phyloP scores from a whole-genome alignment of 1,284 basidiomycete species.

The Naganishia sp. region DNA sequence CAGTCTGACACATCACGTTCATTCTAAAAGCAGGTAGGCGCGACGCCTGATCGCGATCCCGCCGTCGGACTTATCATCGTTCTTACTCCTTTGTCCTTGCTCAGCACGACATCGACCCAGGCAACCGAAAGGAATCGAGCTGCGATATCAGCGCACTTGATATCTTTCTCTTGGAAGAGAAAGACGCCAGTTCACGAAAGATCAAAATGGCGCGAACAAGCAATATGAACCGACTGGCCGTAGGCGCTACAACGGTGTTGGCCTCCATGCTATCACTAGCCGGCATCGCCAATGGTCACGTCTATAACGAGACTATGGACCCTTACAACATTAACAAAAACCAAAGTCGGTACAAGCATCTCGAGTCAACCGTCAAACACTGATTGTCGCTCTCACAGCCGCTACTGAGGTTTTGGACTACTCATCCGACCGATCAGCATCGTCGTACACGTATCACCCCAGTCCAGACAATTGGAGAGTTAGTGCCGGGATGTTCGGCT shows the following conservation, averaged over 20 bases:
- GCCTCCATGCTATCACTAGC: constrained; percentile 18
- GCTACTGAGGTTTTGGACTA: constrained; percentile 68
- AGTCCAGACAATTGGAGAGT: constrained; percentile 84
- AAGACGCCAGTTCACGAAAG: constrained; percentile 1
- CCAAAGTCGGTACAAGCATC: constrained; percentile 53
- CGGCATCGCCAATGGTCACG: constrained; percentile 21
- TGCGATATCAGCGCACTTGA: background rate
- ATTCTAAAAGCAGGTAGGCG: constrained; percentile 1
- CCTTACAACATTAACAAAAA: constrained; percentile 84
- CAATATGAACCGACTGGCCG: constrained; percentile 15
- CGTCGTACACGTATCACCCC: constrained; percentile 71
- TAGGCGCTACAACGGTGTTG: constrained; percentile 16
- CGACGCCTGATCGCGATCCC: background rate
- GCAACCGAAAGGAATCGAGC: background rate
- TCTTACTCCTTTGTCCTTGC: constrained; percentile 5
- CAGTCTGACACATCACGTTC: background rate
- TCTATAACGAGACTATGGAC: constrained; percentile 70
- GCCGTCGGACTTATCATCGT: background rate
- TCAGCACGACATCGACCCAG: background rate
- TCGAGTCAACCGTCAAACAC: background rate
- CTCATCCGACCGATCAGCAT: constrained; percentile 62
- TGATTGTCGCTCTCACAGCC: constrained; percentile 51
- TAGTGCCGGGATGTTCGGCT: constrained; percentile 29
- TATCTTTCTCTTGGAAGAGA: background rate
- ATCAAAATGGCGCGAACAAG: constrained; percentile 20